Conservation (phyloP, 192 early-diverging fungal species). For the Thamnidium elegans region DNA sequence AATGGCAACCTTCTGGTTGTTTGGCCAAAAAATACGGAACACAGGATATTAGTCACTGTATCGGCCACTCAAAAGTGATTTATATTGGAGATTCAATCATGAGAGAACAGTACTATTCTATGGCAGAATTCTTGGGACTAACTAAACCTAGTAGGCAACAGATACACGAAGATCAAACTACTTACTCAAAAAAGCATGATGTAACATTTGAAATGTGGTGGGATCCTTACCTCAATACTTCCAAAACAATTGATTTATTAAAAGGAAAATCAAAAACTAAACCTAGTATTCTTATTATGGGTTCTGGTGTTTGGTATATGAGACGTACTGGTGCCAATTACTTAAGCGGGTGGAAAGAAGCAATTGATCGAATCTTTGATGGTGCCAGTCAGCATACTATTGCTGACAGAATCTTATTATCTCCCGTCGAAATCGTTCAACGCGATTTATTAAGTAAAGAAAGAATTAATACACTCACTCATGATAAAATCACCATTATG, state of each 20-base stretch:
- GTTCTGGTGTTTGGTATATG: constrained; percentile 68
- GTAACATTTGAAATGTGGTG: constrained; percentile 60
- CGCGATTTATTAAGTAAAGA: constrained; percentile 40
- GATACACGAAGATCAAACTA: constrained; percentile 2
- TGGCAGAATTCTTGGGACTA: constrained; percentile 42
- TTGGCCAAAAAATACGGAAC: constrained; percentile 53
- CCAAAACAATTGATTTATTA: constrained; percentile 33
- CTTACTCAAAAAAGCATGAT: constrained; percentile 20
- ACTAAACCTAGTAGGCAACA: constrained; percentile 26
- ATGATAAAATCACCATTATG: constrained; percentile 46
- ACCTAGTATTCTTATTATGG: constrained; percentile 47
- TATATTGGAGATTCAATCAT: constrained; percentile 72
- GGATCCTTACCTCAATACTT: constrained; percentile 67
- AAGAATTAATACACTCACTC: constrained; percentile 44
- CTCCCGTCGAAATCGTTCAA: constrained; percentile 44
- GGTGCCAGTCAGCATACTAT: constrained; percentile 32
- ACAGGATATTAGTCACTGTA: constrained; percentile 42
- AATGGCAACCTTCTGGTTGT: constrained; percentile 63
- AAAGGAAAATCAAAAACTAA: background rate
- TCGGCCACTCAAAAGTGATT: constrained; percentile 44
- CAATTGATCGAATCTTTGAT: constrained; percentile 40
- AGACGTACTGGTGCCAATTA: constrained; percentile 48
- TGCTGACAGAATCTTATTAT: constrained; percentile 31
- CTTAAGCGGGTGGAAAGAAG: constrained; percentile 38
- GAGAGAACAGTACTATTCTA: constrained; percentile 58